Evolutionary conservation across 352 stramenopile species (phyloP), one percentile per base, ranked within the genome.

Genomic region (Peronospora tabacina): DNA sequence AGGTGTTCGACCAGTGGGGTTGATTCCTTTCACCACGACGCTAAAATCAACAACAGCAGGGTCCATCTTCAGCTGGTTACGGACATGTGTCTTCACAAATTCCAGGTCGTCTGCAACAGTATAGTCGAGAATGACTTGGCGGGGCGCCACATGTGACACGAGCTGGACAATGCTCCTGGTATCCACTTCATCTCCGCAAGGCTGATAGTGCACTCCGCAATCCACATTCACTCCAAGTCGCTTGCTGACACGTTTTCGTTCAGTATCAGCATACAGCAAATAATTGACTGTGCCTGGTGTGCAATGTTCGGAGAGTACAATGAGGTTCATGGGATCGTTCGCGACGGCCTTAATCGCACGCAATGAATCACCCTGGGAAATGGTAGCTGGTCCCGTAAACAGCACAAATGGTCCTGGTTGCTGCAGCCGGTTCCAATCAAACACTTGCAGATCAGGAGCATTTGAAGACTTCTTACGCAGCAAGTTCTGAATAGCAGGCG

Each of bases 151-250:
- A 22, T 72, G 65, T 5, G 72, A 68, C 16, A 71, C 73, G 5
- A 94, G 62, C 36, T 90, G 78, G 22, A 91, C 77, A 30, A 92
- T 89, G 36, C 79, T 91, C 52, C 86, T 89, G 2, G 81, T 70
- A 34, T 92, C 83, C 9, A 89, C 75, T 69, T 94, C 83, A 54
- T 94, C 82, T 7, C 81, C 66, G 35, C 78, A 89, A 30, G 83
- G 83, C 30, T 92, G 85, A 24, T 87, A 90, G 49, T 94, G 83
- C 12, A 94, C 77, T 8, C 83, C 81, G 40, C 83, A 94, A 12
- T 68, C 61, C 12, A 94, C 62, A 6, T 61, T 68, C 3, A 80
- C 75, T n/a, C 77, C 73, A 12, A 94, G 63, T 0, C 70, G 64
- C 51, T 94, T 92, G 44, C 63, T 84, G 7, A 75, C 69, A 13